Evolutionary conservation across 2,329 filamentous ascomycete species (phyloP).

Genomic region (Fusarium newnesense): DNA sequence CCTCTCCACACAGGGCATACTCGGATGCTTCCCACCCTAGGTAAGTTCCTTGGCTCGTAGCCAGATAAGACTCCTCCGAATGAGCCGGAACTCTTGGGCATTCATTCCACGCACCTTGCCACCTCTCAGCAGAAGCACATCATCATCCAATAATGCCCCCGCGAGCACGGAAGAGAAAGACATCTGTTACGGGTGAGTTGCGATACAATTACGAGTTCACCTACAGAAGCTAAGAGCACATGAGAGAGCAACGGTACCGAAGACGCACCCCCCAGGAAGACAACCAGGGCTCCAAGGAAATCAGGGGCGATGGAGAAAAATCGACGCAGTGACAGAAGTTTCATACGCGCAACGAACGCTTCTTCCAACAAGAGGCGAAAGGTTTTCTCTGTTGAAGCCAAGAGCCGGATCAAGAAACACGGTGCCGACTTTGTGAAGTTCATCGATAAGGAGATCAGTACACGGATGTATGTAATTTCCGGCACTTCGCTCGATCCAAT

Average conservation of each 20-base stretch:
- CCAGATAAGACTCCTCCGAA: background rate
- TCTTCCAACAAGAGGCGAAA: constrained; percentile 19
- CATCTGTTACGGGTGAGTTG: constrained; percentile 33
- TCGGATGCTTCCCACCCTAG: background rate
- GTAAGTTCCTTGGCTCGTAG: background rate
- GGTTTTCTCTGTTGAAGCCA: constrained; percentile 28
- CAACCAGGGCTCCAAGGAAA: constrained; percentile 20
- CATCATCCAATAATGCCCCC: constrained; percentile 40
- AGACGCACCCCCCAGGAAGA: constrained; percentile 26
- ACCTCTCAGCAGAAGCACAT: background rate
- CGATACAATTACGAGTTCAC: background rate
- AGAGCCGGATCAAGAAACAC: constrained; percentile 38
- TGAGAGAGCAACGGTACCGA: constrained; percentile 26
- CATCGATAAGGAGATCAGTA: constrained; percentile 34
- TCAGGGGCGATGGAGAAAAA: background rate
- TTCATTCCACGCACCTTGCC: background rate
- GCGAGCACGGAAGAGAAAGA: constrained; percentile 43
- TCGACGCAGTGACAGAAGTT: background rate
- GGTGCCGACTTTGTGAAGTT: constrained; percentile 32
- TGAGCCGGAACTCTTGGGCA: too few species aligned
- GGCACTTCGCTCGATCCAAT: background rate
- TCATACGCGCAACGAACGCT: background rate
- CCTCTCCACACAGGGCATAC: background rate
- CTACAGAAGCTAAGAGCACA: background rate
- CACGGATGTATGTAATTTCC: constrained; percentile 18